Conservation (phyloP, 2,329 filamentous ascomycete species). For the Coniochaeta sp. region DNA sequence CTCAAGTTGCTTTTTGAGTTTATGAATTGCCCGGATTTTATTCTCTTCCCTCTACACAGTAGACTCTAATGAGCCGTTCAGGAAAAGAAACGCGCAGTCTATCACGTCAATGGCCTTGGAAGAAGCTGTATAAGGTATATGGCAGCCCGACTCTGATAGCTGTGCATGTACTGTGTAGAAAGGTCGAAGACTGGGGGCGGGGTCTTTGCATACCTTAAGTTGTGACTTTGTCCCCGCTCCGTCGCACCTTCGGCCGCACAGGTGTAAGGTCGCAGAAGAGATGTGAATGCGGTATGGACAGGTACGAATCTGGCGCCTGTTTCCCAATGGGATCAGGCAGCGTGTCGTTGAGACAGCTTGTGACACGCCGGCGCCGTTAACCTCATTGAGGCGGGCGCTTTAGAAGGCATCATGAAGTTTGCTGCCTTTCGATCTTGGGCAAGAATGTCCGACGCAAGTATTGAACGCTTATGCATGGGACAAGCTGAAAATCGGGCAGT, state of each 20-base stretch:
- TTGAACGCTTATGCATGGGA: no score
- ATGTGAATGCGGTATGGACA: background rate
- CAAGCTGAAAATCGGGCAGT: no score
- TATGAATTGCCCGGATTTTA: background rate
- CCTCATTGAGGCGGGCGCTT: background rate
- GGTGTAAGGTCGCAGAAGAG: background rate
- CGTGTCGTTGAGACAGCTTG: background rate
- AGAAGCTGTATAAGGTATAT: background rate
- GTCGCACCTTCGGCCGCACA: background rate
- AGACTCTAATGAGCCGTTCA: background rate
- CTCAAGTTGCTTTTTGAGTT: background rate
- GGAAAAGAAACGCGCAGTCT: background rate
- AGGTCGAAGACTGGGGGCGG: no score
- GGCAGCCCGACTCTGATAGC: no score
- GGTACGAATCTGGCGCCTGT: background rate
- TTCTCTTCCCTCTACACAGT: no score
- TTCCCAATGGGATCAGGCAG: background rate
- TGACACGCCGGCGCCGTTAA: background rate
- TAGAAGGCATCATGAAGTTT: background rate
- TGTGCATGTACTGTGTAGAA: no score
- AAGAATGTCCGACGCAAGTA: no score
- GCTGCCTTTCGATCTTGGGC: no score
- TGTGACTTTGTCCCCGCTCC: background rate
- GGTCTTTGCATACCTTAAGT: no score
- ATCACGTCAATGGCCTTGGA: background rate